Evolutionary conservation across 768 basidiomycete genomes (phyloP).

Genomic region (Termitomyces sp.): DNA sequence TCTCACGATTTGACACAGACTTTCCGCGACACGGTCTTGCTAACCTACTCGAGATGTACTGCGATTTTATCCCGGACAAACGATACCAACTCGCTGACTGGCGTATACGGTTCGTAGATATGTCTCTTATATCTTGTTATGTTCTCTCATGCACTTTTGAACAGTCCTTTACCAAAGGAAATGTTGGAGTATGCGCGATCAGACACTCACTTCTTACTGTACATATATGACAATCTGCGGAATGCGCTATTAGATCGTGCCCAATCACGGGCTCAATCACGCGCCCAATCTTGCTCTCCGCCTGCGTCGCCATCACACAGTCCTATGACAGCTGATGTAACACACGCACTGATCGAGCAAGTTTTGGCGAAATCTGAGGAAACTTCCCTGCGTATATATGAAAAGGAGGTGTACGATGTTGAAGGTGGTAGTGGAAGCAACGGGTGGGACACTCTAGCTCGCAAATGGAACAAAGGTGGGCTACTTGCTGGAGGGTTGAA

Average conservation of each 20-base stretch:
- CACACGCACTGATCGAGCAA: conserved; percentile 45
- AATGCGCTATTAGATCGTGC: conserved; percentile 78
- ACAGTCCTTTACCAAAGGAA: conserved; percentile 73
- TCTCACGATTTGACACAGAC: conserved; percentile 33
- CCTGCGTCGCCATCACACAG: conserved; percentile 18
- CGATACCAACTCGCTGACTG: conserved; percentile 96
- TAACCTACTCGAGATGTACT: conserved; percentile 80
- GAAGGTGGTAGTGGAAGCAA: conserved; percentile 55
- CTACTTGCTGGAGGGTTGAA: conserved; percentile 34
- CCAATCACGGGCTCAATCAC: conserved; percentile 33
- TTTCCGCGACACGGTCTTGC: conserved; percentile 84
- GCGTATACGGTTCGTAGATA: conserved; percentile 68
- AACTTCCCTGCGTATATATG: conserved; percentile 69
- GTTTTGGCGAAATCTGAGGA: conserved; percentile 70
- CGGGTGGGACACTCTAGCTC: conserved; percentile 76
- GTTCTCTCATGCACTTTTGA: not conserved
- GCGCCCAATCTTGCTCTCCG: conserved; percentile 27
- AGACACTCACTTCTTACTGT: conserved; percentile 93
- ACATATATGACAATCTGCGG: conserved; percentile 87
- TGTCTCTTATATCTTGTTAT: not conserved
- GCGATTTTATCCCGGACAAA: conserved; percentile 89
- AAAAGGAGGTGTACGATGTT: conserved; percentile 64
- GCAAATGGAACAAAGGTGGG: conserved; percentile 74
- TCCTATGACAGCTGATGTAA: conserved; percentile 13
- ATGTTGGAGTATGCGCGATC: conserved; percentile 93